A percentile compares a stretch with the other conserved stretches of the same genome.
Evolutionary conservation across 75 land plant species (phyloP).

Genomic region (Cryptomeria japonica): DNA sequence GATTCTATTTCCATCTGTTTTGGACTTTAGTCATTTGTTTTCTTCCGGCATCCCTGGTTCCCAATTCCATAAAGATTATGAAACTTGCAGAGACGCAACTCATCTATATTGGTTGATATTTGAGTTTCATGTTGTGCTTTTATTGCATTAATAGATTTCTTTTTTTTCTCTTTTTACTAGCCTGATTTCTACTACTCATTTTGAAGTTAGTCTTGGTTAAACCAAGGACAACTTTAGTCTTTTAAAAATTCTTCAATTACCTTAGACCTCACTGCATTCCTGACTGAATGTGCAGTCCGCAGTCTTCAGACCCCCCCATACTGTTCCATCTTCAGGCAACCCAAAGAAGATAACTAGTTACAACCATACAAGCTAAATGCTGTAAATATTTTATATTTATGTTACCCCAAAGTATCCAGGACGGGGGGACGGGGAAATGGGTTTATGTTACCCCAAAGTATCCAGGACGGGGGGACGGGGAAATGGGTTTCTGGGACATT

Average conservation of each 20-base stretch:
- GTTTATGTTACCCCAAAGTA: too few species aligned
- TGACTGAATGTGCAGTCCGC: not conserved
- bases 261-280: not conserved
- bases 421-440: too few species aligned
- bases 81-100: not conserved
- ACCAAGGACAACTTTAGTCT: not conserved
- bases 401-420: too few species aligned
- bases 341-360: not conserved
- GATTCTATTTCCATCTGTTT: not conserved
- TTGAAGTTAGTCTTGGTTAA: not conserved
- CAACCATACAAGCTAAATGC: not conserved
- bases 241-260: not conserved
- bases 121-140: not conserved
- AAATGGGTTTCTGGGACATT: too few species aligned
- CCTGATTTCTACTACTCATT: not conserved
- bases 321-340: not conserved
- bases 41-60: not conserved
- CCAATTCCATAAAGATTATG: not conserved
- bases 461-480: too few species aligned
- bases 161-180: not conserved
- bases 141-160: not conserved
- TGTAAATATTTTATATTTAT: not conserved
- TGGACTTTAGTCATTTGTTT: not conserved
- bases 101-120: not conserved
- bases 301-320: not conserved